These are phyloP conservation scores for Penicillium maclennaniae DNA, from an alignment of 495 filamentous ascomycete genomes.

Conservation along the genomic window DNA sequence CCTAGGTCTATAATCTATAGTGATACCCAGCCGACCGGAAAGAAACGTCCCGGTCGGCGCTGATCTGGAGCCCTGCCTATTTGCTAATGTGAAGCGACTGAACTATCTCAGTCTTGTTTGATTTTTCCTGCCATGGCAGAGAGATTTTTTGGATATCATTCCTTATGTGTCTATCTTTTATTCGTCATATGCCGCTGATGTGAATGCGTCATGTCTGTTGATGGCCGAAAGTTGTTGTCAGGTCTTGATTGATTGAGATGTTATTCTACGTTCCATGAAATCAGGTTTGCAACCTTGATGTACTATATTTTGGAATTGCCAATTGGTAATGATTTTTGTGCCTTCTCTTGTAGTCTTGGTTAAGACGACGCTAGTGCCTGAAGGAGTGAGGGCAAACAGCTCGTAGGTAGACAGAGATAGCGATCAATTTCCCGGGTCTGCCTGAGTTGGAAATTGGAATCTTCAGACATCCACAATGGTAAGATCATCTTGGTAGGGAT, in stretches of 20 bases:
- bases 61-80: constrained; percentile 5
- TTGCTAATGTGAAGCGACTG: background rate
- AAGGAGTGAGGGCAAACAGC: too few species aligned
- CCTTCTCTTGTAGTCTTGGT: too few species aligned
- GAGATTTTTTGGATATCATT: background rate
- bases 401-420: too few species aligned
- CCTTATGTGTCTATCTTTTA: constrained; percentile 6
- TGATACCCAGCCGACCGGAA: constrained; percentile 23
- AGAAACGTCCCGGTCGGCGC: constrained; percentile 2
- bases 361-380: too few species aligned
- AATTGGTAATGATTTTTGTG: background rate
- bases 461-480: too few species aligned
- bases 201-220: constrained; percentile 14
- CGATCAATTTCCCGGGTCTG: too few species aligned
- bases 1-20: constrained; percentile 10
- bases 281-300: constrained; percentile 2
- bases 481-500: too few species aligned
- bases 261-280: background rate
- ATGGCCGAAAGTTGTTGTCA: constrained; percentile 14
- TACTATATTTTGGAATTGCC: background rate
- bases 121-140: background rate
- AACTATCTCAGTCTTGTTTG: background rate
- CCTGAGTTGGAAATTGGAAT: too few species aligned
- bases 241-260: constrained; percentile 7
- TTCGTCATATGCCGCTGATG: constrained; percentile 20